Conservation (phyloP, 2,329 filamentous ascomycete species). For the Penicillium occitanis region DNA sequence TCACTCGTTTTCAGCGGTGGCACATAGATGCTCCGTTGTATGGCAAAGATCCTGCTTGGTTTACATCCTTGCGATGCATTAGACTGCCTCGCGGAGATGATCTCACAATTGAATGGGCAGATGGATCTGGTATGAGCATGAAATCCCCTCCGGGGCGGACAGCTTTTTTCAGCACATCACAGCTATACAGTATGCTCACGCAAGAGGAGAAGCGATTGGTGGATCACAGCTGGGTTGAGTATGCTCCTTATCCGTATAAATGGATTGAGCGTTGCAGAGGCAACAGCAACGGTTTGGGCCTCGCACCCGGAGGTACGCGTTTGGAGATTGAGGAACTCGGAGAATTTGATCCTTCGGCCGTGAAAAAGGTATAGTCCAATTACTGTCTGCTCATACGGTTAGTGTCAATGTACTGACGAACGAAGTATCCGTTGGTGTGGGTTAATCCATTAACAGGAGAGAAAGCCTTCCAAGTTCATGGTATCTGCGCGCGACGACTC, state of each 20-base stretch:
- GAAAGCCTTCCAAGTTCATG: constrained; percentile 48
- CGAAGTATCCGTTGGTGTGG: constrained; percentile 50
- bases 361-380: constrained; percentile 13
- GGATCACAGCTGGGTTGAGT: constrained; percentile 50
- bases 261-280: constrained; percentile 47
- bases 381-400: background rate
- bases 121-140: constrained; percentile 31
- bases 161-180: constrained; percentile 17
- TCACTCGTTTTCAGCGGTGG: constrained; percentile 51
- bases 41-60: constrained; percentile 44
- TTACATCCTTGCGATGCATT: constrained; percentile 45
- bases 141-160: constrained; percentile 14
- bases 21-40: constrained; percentile 52
- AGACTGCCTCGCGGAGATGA: constrained; percentile 40
- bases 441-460: constrained; percentile 46
- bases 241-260: constrained; percentile 47
- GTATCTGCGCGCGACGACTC: constrained; percentile 41
- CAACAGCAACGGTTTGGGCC: constrained; percentile 43
- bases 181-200: constrained; percentile 35
- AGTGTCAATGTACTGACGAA: constrained; percentile 1
- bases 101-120: constrained; percentile 46
- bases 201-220: constrained; percentile 44
- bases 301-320: constrained; percentile 24
- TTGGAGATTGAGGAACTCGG: constrained; percentile 14
- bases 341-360: constrained; percentile 15